Evolutionary conservation across 495 filamentous ascomycete genomes (phyloP).

Genomic region (Lepraria neglecta): DNA sequence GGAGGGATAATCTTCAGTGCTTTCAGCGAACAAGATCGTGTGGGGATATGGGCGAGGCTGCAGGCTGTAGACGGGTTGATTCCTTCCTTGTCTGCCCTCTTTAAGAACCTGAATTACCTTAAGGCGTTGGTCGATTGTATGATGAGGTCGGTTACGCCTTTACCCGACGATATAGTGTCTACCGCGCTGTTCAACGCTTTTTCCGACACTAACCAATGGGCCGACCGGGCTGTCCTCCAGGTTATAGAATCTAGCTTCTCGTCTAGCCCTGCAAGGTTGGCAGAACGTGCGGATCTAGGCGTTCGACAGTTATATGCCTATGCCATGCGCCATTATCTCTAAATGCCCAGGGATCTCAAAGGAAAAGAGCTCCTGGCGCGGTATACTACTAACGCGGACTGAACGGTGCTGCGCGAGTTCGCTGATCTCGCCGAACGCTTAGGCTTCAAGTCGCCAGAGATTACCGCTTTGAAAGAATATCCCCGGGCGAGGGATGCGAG

Average conservation of each 20-base stretch:
- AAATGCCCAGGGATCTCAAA: constrained; percentile 18
- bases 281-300: constrained; percentile 16
- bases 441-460: constrained; percentile 21
- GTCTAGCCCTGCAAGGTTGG: constrained; percentile 5
- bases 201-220: not conserved
- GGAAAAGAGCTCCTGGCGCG: constrained; percentile 13
- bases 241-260: constrained; percentile 10
- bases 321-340: constrained; percentile 19
- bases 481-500: not conserved
- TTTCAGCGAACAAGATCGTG: constrained; percentile 3
- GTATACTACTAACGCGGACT: constrained; percentile 14
- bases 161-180: not conserved
- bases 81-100: constrained; percentile 1
- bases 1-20: constrained; percentile 1
- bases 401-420: constrained; percentile 10
- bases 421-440: constrained; percentile 20
- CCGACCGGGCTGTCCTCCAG: constrained; percentile 1
- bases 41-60: constrained; percentile 1
- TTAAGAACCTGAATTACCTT: constrained; percentile 6
- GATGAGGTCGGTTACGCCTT: not conserved
- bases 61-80: constrained; percentile 3
- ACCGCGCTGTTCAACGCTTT: constrained; percentile 4
- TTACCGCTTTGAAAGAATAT: constrained; percentile 17
- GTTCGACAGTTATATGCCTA: constrained; percentile 14
- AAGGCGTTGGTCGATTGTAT: constrained; percentile 1